Conservation (phyloP, 768 basidiomycete genomes). For the Coprinopsis strossmayeri region DNA sequence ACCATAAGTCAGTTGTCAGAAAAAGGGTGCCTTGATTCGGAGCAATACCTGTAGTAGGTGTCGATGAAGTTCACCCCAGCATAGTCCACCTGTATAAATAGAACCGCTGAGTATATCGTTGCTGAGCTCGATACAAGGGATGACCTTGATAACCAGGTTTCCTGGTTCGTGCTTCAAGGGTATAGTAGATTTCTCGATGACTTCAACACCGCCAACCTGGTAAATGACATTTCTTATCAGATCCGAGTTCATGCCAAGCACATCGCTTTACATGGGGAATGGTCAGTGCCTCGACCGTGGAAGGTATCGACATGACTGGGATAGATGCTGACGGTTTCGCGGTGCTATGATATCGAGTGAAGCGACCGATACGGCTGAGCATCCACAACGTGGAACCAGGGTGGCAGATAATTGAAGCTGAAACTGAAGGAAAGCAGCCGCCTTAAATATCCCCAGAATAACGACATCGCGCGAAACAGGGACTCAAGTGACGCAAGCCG, state of each 20-base stretch:
- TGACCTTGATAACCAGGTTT: slow-evolving; percentile 49
- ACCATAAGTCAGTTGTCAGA: not conserved
- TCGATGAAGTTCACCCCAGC: slow-evolving; percentile 86
- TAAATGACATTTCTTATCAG: not conserved
- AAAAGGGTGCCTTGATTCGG: not conserved
- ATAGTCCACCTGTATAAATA: slow-evolving; percentile 50
- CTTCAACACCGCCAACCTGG: slow-evolving; percentile 68
- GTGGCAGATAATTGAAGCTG: not conserved
- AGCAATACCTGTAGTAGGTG: slow-evolving; percentile 65
- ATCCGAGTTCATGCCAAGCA: not conserved
- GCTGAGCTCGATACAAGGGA: not conserved
- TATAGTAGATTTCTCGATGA: slow-evolving; percentile 59
- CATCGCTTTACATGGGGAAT: slow-evolving; percentile 44
- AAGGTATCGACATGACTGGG: slow-evolving; percentile 45
- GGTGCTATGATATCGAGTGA: not conserved
- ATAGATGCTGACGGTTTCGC: not conserved
- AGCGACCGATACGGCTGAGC: slow-evolving; percentile 2
- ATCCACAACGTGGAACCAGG: not conserved
- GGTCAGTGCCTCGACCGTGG: slow-evolving; percentile 63
- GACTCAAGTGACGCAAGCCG: not conserved
- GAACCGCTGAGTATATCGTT: not conserved
- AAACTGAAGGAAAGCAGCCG: not conserved
- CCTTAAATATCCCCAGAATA: not conserved
- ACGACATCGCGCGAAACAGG: slow-evolving; percentile 12
- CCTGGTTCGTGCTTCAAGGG: slow-evolving; percentile 55